Conservation (phyloP, 1,284 basidiomycete species). For the Cystobasidium pallidum region DNA sequence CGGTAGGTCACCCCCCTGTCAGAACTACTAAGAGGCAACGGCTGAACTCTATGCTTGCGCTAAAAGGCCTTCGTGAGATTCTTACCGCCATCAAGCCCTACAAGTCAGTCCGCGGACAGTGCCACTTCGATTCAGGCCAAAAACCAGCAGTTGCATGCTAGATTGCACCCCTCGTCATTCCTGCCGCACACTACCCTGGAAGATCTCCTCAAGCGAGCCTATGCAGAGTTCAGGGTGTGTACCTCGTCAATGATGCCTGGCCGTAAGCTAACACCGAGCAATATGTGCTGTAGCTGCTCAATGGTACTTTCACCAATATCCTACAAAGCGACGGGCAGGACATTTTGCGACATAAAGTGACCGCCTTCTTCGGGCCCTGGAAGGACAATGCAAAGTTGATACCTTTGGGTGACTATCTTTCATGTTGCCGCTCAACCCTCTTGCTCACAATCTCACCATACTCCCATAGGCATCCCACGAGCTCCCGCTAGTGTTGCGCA, state of each 20-base stretch:
- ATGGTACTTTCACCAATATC: conserved; percentile 6
- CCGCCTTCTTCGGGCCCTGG: conserved; percentile 25
- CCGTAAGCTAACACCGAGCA: background rate
- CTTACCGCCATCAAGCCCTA: background rate
- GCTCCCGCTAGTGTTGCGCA: background rate
- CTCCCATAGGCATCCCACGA: background rate
- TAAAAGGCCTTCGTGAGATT: conserved; percentile 23
- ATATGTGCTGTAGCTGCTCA: background rate
- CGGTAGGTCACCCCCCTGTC: background rate
- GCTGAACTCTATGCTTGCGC: too few species aligned
- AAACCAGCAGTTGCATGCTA: conserved; percentile 5
- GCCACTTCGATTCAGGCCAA: background rate
- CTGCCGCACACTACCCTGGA: background rate
- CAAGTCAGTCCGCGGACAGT: background rate
- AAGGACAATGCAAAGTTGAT: background rate
- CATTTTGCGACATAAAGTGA: background rate
- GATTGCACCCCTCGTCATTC: conserved; percentile 21
- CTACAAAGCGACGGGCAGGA: background rate
- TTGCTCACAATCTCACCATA: background rate
- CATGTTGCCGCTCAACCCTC: background rate
- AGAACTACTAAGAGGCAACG: background rate
- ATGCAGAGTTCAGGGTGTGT: conserved; percentile 18
- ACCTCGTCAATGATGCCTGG: background rate
- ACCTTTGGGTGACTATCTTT: conserved; percentile 5
- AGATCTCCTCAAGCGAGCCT: conserved; percentile 13